A percentile compares a stretch with the other conserved stretches of the same genome.
Conservation (phyloP, 164 flowering plant genomes). For the Buxus sempervirens region DNA sequence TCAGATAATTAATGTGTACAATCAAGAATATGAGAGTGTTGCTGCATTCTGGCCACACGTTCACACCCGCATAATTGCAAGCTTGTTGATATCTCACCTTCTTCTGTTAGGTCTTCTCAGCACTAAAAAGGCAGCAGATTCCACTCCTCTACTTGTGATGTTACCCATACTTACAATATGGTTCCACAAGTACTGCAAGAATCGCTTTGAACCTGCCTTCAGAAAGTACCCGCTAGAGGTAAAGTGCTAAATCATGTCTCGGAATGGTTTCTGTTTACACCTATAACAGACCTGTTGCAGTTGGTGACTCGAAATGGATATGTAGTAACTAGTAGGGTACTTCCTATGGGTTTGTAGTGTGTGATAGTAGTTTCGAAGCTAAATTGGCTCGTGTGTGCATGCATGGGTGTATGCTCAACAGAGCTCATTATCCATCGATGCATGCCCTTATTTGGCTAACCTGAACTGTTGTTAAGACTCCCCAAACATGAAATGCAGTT, state of each 20-base stretch:
- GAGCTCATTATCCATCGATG: no score
- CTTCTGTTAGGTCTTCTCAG: constrained; percentile 83
- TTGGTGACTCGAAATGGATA: no score
- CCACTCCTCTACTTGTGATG: constrained; percentile 76
- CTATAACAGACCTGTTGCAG: no score
- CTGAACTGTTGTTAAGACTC: no score
- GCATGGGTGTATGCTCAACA: no score
- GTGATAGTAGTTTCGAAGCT: no score
- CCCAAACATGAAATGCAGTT: no score
- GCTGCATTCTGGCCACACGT: constrained; percentile 99
- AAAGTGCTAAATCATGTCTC: constrained; percentile 6
- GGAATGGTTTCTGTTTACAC: not conserved
- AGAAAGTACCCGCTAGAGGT: constrained; percentile 91
- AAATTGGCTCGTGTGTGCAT: no score
- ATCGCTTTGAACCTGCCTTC: constrained; percentile 95
- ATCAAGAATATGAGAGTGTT: constrained; percentile 85
- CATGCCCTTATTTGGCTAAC: no score
- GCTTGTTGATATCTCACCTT: constrained; percentile 84
- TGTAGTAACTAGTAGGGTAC: no score
- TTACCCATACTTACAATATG: constrained; percentile 71
- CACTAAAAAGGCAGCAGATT: constrained; percentile 85
- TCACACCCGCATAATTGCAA: constrained; percentile 78
- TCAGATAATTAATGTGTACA: constrained; percentile 91
- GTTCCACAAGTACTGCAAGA: constrained; percentile 87
- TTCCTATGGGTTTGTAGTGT: no score